phyloP scores from a whole-genome alignment of 208 protist species.

The Trypanosoma caninum region DNA sequence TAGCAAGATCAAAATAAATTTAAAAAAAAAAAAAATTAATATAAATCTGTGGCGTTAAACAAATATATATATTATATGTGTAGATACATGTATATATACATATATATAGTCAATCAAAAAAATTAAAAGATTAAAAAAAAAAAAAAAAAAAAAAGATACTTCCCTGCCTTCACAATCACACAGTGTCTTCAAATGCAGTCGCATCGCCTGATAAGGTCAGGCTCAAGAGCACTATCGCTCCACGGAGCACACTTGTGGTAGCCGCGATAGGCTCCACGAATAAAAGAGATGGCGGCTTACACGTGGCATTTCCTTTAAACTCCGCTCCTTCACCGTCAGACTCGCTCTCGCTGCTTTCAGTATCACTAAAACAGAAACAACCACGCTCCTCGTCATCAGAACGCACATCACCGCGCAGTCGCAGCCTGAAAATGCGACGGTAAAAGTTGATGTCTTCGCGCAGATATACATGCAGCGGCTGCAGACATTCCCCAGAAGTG shows the following conservation, averaged over 20 bases:
- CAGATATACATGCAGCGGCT: constrained; percentile 33
- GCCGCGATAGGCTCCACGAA: constrained; percentile 22
- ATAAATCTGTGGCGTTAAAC: too few relatives aligned
- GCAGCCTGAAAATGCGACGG: background rate
- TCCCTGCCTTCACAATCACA: background rate
- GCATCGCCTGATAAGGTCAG: constrained; percentile 5
- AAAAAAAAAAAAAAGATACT: background rate
- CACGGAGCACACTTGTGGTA: constrained; percentile 14
- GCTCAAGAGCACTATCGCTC: constrained; percentile 16
- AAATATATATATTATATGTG: too few relatives aligned
- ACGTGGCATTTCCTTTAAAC: background rate
- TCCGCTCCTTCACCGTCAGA: background rate
- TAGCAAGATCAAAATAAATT: too few relatives aligned
- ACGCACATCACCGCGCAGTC: background rate
- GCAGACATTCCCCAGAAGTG: background rate
- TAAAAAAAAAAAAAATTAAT: too few relatives aligned
- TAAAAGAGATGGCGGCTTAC: constrained; percentile 4
- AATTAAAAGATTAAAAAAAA: background rate
- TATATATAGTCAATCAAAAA: background rate
- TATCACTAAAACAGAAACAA: constrained; percentile 25
- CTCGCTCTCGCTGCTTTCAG: constrained; percentile 17
- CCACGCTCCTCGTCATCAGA: background rate
- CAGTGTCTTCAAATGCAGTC: background rate
- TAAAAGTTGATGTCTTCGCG: constrained; percentile 19
- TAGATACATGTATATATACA: constrained; percentile 7